Evolutionary conservation across 2,329 filamentous ascomycete species (phyloP), one percentile per base, ranked within the genome.

Genomic region (Thermoascus crustaceus): DNA sequence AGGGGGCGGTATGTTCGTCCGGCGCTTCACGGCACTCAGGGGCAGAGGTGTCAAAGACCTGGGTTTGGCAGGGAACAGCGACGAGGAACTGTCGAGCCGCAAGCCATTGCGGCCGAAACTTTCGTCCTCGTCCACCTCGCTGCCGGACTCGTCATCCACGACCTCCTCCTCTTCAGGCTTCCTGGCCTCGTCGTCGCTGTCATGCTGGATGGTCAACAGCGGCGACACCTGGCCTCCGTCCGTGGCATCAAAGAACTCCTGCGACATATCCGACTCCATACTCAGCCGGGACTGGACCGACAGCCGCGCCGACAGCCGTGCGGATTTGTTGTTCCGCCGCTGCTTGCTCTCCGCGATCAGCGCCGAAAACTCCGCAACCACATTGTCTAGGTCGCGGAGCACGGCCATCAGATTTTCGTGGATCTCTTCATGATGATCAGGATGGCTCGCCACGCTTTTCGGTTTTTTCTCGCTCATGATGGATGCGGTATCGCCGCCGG

Each of bases 211-310:
- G 32, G 80, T 80, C 43, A 94, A 69, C 6, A 94, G 69, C 36
- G 84, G 79, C 5, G 80, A 78, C 18, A 55, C 60, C 10, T 66
- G 50, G 47, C 75, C 74, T 10, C 75, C 79, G 34, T 78, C 81
- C 51, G 82, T 79, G 1, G 91, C 91, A 57, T 98, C 91, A 50
- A 95, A 98, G 63, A 96, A 98, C 55, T 96, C 89, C 38, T 94
- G 85, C 2, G 75, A 75, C 2, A 84, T 82, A 19, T 80, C 72
- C 0, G 87, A 94, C 43, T 94, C 88, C 35, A 93, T 76, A 52
- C 87, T 94, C 51, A 73, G 69, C 23, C 77, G 67, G 7, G 75
- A 72, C 20, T 58, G 66, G 3, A 72, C 60, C 5, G 77, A 70
- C 4, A 79, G 69, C 8, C 64, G 58, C 4, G 72, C 50, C 5